Conservation (phyloP, 106 monocot genomes). For the Xerophyta viscosa region DNA sequence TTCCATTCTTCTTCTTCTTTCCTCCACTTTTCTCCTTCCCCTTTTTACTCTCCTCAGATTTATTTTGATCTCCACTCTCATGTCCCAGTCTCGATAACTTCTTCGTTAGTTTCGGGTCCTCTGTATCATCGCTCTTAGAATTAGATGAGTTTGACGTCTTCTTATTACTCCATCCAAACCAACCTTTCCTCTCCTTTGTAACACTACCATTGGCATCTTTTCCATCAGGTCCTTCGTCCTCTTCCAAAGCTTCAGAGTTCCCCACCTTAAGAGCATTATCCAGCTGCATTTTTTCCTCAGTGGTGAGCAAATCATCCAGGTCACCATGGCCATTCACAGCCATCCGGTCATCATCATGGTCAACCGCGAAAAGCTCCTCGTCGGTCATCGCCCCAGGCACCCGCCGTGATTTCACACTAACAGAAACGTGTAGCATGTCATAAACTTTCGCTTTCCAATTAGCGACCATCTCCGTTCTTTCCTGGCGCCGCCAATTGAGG, state of each 20-base stretch:
- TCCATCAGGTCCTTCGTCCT: conserved; percentile 38
- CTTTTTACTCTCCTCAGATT: conserved; percentile 33
- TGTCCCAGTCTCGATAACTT: conserved; percentile 21
- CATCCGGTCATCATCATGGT: conserved; percentile 52
- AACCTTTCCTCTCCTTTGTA: conserved; percentile 62
- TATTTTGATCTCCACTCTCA: no score
- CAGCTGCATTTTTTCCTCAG: conserved; percentile 80
- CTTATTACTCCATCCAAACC: conserved; percentile 77
- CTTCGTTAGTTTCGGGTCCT: conserved; percentile 22
- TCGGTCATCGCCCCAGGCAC: conserved; percentile 96
- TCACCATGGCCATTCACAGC: conserved; percentile 37
- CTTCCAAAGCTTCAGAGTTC: conserved; percentile 38
- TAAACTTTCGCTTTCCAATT: conserved; percentile 91
- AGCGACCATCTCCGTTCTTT: conserved; percentile 74
- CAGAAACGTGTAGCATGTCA: conserved; percentile 89
- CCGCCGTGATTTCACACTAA: conserved; percentile 88
- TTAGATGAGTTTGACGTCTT: conserved; percentile 32
- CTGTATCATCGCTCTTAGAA: conserved; percentile 25
- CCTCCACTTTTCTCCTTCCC: conserved; percentile 49
- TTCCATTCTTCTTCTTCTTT: conserved; percentile 84
- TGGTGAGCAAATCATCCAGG: conserved; percentile 77
- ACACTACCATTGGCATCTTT: conserved; percentile 25
- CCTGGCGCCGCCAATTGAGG: conserved; percentile 90
- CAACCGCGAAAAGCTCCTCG: conserved; percentile 73
- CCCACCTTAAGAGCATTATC: conserved; percentile 69